A percentile compares a stretch with the other conserved stretches of the same genome.
These are phyloP conservation scores for Colletotrichum higginsianum DNA, from an alignment of 2,329 filamentous ascomycete genomes.

Conservation along the genomic window DNA sequence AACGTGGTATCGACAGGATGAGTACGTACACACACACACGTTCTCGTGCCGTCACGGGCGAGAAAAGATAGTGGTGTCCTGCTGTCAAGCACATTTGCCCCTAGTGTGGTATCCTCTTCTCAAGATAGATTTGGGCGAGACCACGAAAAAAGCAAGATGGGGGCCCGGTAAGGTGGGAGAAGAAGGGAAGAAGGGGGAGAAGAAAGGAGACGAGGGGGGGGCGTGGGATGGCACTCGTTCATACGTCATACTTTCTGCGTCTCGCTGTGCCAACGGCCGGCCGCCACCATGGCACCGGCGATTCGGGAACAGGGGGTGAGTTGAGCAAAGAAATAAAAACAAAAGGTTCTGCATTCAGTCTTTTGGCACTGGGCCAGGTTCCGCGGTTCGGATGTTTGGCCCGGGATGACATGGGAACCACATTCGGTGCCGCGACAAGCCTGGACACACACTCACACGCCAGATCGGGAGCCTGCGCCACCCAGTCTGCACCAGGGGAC, in stretches of 20 bases:
- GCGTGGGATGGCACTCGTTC: neutral
- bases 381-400: constrained; percentile 35
- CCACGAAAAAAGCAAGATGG: neutral
- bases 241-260: constrained; percentile 29
- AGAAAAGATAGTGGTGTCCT: constrained; percentile 2
- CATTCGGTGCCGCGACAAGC: neutral
- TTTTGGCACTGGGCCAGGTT: constrained; percentile 21
- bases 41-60: neutral
- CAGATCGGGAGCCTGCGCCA: constrained; percentile 37
- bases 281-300: constrained; percentile 34
- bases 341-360: neutral
- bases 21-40: neutral
- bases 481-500: constrained; percentile 15
- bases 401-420: constrained; percentile 23
- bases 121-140: constrained; percentile 15
- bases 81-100: constrained; percentile 15
- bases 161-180: constrained; percentile 8
- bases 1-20: neutral
- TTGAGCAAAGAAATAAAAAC: neutral
- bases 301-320: constrained; percentile 15
- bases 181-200: neutral
- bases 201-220: neutral
- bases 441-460: constrained; percentile 8
- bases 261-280: constrained; percentile 9
- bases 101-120: neutral